A percentile compares a stretch with the other conserved stretches of the same genome.
Evolutionary conservation across 768 basidiomycete species (phyloP).

Genomic region (Termitomyces sp.): DNA sequence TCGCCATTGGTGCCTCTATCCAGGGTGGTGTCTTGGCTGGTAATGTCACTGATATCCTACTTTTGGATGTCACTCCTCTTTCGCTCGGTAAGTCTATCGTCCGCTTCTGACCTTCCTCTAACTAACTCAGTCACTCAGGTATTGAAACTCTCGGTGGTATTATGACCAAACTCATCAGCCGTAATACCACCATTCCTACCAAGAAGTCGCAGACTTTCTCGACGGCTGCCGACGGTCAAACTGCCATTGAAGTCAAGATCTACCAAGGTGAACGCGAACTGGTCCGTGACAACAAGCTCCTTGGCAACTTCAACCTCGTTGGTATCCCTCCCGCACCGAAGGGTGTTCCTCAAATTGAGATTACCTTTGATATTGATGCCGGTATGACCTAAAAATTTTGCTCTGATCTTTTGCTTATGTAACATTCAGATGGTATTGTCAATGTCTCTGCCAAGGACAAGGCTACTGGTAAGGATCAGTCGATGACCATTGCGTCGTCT

Average conservation of each 20-base stretch:
- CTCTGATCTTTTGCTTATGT: conserved; percentile 3
- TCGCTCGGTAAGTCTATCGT: conserved; percentile 70
- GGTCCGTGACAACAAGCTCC: conserved; percentile 96
- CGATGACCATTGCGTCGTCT: conserved; percentile 96
- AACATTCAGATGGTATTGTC: conserved; percentile 78
- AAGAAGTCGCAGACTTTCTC: conserved; percentile 99
- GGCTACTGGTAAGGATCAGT: conserved; percentile 87
- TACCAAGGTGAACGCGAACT: conserved; percentile 99
- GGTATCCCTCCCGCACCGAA: conserved; percentile 90
- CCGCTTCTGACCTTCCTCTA: not conserved
- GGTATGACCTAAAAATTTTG: conserved; percentile 39
- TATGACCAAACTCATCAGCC: conserved; percentile 97
- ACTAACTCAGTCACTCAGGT: conserved; percentile 32
- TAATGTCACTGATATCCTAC: conserved; percentile 91
- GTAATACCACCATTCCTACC: conserved; percentile 99
- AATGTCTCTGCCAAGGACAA: conserved; percentile 96
- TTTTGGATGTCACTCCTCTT: conserved; percentile 93
- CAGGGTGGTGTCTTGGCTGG: conserved; percentile 98
- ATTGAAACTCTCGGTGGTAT: conserved; percentile 98
- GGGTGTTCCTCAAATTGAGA: conserved; percentile 82
- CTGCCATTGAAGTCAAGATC: conserved; percentile 99
- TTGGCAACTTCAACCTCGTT: conserved; percentile 99
- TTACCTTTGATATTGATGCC: conserved; percentile 96
- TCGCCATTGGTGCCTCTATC: conserved; percentile 96
- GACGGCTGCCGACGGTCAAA: conserved; percentile 97